Evolutionary conservation across 306 rosid genomes (phyloP), one percentile per base, ranked within the genome.

Genomic region (Mucuna pruriens): DNA sequence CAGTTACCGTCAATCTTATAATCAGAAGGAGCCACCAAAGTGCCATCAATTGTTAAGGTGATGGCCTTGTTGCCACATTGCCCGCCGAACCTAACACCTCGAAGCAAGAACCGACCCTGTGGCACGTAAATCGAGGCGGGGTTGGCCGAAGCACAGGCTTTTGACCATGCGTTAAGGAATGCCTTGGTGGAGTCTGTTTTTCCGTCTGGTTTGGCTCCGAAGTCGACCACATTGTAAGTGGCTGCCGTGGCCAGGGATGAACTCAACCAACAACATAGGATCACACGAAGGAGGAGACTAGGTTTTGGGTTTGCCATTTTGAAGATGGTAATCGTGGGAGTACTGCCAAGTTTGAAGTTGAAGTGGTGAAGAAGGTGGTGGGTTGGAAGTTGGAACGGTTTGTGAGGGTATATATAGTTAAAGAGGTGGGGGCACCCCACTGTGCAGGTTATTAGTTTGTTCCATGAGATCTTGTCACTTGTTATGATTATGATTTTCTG

Each of bases 141-240:
- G 1, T 19, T 20, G 0, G 39, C 4, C 0, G 89, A 84, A 3
- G 66, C 74, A 34, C 94, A 92, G 0, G 92, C 97, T 7, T 85
- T 54, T 3, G 75, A 5, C 94, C 97, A 92, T n/a, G 88, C 88
- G 3, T 52, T 63, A 0, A 83, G 64, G 48, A 92, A 87, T 3
- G 91, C 90, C 19, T 70, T 31, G 34, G 91, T 84, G 22, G 92
- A 92, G 81, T 90, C 92, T 0, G 49, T 81, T 5, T 46, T 34
- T 2, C 91, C 91, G 36, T 84, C 79, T 1, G 88, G 68, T 44
- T 76, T 85, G 52, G 91, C 97, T 31, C 92, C 97, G 16, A 84
- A 87, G 3, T 23, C 20, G 4, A 86, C 34, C 33, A 92, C 92
- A 48, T 87, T 84, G 75, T 71, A 87, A 2, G 62, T 70, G 1